phyloP scores from a whole-genome alignment of 164 flowering plant genomes.

The Liquidambar formosana region DNA sequence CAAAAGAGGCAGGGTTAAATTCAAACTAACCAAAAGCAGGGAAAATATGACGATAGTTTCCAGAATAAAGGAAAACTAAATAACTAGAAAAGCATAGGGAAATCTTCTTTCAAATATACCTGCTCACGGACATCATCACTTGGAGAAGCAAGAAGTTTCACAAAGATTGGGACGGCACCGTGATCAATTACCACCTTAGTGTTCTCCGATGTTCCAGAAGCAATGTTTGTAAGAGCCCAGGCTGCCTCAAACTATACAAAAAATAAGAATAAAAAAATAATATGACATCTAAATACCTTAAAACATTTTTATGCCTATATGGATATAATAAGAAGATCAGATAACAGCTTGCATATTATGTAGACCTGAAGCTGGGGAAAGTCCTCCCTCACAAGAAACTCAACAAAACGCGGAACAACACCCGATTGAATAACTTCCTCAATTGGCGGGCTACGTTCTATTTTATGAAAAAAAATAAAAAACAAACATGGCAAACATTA shows the following conservation, averaged over 20 bases:
- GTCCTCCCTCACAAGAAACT: slow-evolving; percentile 55
- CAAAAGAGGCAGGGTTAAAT: not conserved
- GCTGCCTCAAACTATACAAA: slow-evolving; percentile 58
- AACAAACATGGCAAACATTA: not conserved
- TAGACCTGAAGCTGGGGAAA: slow-evolving; percentile 56
- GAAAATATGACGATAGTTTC: not conserved
- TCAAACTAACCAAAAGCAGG: not conserved
- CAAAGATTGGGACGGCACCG: slow-evolving; percentile 58
- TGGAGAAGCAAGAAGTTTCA: slow-evolving; percentile 50
- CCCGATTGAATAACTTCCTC: slow-evolving; percentile 58
- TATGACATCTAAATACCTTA: not conserved
- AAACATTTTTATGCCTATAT: not conserved
- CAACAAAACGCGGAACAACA: slow-evolving; percentile 55
- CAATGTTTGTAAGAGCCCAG: slow-evolving; percentile 58
- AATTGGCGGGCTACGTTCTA: slow-evolving; percentile 55
- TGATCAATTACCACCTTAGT: slow-evolving; percentile 58
- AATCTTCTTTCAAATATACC: slow-evolving; percentile 23
- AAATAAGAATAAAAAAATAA: not conserved
- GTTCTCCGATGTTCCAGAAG: slow-evolving; percentile 60
- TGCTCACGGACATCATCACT: slow-evolving; percentile 62
- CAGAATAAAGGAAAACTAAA: not conserved
- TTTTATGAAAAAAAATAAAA: too few relatives aligned
- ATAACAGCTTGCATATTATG: not conserved
- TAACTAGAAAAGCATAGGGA: not conserved
- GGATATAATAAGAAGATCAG: not conserved